Evolutionary conservation across 2,329 filamentous ascomycete species (phyloP).

Genomic region (Dendryphion nanum): DNA sequence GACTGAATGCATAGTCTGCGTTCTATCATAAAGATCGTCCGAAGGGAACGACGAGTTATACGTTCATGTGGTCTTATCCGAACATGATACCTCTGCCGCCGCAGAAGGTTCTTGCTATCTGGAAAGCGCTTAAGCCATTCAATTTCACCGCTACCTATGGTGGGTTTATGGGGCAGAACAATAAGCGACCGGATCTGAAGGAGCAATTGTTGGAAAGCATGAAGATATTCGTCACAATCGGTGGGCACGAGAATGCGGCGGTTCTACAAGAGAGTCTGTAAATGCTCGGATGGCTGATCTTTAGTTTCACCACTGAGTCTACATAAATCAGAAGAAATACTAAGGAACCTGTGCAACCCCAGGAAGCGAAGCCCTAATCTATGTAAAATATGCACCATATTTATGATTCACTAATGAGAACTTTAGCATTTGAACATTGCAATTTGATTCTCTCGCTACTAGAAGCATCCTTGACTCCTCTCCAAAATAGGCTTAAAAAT

Average conservation of each 20-base stretch:
- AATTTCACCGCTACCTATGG: slow-evolving; percentile 68
- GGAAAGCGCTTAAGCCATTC: slow-evolving; percentile 61
- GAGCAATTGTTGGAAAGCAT: slow-evolving; percentile 69
- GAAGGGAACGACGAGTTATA: slow-evolving; percentile 53
- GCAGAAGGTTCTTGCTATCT: slow-evolving; percentile 65
- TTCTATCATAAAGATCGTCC: slow-evolving; percentile 40
- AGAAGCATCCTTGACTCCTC: too few species aligned
- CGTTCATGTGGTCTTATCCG: slow-evolving; percentile 69
- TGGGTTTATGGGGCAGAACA: slow-evolving; percentile 63
- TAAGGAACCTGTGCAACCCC: too few species aligned
- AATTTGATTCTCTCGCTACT: too few species aligned
- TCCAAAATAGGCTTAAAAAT: too few species aligned
- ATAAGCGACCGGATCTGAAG: slow-evolving; percentile 58
- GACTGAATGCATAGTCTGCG: slow-evolving; percentile 21
- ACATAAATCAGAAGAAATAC: too few species aligned
- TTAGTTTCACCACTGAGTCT: too few species aligned
- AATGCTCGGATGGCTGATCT: too few species aligned
- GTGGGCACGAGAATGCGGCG: slow-evolving; percentile 47
- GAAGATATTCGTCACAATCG: slow-evolving; percentile 64
- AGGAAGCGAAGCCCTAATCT: too few species aligned
- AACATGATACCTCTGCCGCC: slow-evolving; percentile 65
- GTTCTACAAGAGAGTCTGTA: slow-evolving; percentile 34
- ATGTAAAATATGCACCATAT: too few species aligned
- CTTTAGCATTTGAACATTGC: too few species aligned
- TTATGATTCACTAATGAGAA: too few species aligned